Conservation (phyloP, 768 basidiomycete genomes). For the Mrakia frigida region DNA sequence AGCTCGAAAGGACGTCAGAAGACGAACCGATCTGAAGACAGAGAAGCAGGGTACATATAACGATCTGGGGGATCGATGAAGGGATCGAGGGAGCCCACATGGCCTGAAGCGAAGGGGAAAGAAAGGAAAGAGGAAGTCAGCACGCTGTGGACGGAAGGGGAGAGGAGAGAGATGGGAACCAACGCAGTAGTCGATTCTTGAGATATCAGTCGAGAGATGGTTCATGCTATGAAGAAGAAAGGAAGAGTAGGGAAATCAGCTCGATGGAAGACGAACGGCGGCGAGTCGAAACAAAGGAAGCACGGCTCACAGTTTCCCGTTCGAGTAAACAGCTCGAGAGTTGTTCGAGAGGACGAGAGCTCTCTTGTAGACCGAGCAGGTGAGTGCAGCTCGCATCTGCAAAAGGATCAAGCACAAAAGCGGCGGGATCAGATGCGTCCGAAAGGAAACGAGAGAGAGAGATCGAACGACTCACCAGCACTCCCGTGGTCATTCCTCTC, state of each 20-base stretch:
- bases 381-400: conserved; percentile 21
- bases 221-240: conserved; percentile 51
- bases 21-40: conserved; percentile 64
- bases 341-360: conserved; percentile 65
- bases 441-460: too few species aligned
- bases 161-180: neutral
- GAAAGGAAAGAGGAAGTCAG: neutral
- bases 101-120: neutral
- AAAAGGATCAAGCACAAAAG: too few species aligned
- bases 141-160: neutral
- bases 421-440: too few species aligned
- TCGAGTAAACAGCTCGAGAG: conserved; percentile 71
- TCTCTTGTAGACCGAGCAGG: conserved; percentile 26
- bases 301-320: conserved; percentile 59
- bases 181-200: conserved; percentile 81
- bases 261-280: neutral
- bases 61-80: conserved; percentile 51
- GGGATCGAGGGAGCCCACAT: conserved; percentile 13
- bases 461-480: too few species aligned
- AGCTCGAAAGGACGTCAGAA: conserved; percentile 35
- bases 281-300: neutral
- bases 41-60: conserved; percentile 69
- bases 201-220: conserved; percentile 66
- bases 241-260: neutral
- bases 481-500: conserved; percentile 26